Base-by-base conservation (phyloP, 257 asterid species). In the Voacanga thouarsii region DNA sequence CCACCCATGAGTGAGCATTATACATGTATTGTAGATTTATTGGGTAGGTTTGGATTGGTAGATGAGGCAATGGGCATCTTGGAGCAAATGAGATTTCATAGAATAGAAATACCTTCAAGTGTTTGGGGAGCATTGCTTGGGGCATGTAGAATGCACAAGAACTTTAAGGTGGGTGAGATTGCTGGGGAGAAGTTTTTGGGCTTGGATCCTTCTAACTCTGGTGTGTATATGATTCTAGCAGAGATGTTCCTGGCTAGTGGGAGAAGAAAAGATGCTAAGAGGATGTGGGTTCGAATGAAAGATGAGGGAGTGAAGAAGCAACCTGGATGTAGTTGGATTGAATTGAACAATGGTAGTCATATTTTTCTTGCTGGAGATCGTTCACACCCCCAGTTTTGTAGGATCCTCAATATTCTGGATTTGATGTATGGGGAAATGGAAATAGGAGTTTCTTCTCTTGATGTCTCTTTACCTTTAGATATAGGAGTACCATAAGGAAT, bases 281-380 rank as follows among this genome's bases (percentile, higher is more conserved):
- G 72, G 5, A 82, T 74, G 80, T 83, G 93, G 93, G 65, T 19
- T 56, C 86, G 88, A 30, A 90, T 90, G 96, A 90, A 80, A 82
- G 84, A 86, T 71, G 82, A 78, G 16, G 92, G 92, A 23, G 90
- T 90, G 51, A 90, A 90, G 72, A 90, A 90, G 68, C 93, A 89
- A 68, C 96, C 93, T 21, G 93, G 93, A 7, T 89, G 93, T 78
- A 90, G 96, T 83, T 90, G 96, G 96, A 88, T 89, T 16, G 96
- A 90, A 82, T 87, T 80, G 26, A 81, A 84, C 59, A 39, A 61
- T 65, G 85, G 81, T 51, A 89, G 93, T 24, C 83, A 86, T 14
- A 85, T 89, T n/a, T 90, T 90, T 85, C 82, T 90, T 50, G 80
- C 96, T 2, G 93, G 90, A 79, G 96, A 90, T 74, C 77, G 68